Conservation (phyloP, 306 rosid species). For the Glycine tomentella region DNA sequence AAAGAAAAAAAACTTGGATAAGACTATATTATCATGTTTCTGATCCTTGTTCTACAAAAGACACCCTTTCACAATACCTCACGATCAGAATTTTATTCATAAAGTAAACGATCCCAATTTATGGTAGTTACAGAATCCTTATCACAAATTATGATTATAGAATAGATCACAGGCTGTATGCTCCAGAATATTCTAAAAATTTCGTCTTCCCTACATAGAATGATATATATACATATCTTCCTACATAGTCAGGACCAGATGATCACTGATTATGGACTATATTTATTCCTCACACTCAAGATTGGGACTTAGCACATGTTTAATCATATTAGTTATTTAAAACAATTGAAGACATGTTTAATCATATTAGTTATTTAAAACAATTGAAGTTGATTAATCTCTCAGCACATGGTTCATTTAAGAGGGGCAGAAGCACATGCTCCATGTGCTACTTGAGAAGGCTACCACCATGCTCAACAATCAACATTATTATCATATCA, state of each 20-base stretch:
- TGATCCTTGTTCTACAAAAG: neutral
- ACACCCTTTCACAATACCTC: neutral
- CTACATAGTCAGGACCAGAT: neutral
- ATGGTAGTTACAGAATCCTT: neutral
- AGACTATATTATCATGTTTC: neutral
- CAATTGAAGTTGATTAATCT: neutral
- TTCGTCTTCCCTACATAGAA: neutral
- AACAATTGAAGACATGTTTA: neutral
- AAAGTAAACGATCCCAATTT: neutral
- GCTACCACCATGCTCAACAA: neutral
- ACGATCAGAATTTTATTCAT: neutral
- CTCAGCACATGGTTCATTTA: conserved; percentile 14
- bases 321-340: neutral
- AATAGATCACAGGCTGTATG: neutral
- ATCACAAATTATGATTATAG: neutral
- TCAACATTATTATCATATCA: conserved; percentile 3
- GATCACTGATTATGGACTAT: neutral
- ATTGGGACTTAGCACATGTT: neutral
- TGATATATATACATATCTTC: neutral
- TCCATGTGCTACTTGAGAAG: neutral
- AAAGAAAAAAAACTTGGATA: no score
- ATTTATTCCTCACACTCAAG: neutral
- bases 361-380: neutral
- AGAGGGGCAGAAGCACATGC: conserved; percentile 23
- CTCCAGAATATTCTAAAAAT: neutral